Base-by-base conservation (phyloP, 257 asterid species). In the Solanum acaule region DNA sequence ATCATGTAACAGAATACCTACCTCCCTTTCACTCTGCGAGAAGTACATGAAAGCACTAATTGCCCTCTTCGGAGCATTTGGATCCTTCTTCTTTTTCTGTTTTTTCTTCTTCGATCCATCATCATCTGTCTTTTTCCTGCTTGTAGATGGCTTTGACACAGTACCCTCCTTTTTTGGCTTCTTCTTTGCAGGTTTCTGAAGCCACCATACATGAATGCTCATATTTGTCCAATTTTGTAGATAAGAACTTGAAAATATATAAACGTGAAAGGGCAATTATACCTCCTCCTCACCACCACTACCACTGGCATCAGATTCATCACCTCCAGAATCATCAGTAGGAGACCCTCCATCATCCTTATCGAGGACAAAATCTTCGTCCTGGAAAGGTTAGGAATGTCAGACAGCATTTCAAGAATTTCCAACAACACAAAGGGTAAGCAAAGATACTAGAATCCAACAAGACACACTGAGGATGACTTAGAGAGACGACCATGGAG, bases 1-100 rank as follows among this genome's bases (percentile, higher is more conserved):
- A 75, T 35, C 16, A 35, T 6, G 61, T 37, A 63, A 16, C 35
- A 35, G 63, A 27, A 25, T 20, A 40, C 95, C 25, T 88, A 97
- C 99, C 98, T 97, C 99, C 91, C 98, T 95, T 88, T 97, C 98
- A 38, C 92, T 22, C 89, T 93, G 93, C 14, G 98, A 96, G 93
- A 97, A 97, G 93, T 88, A 94, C 99, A 97, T 96, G 87, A 95
- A 97, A 89, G 98, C 96, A 88, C 94, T 95, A 29, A 93, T 89
- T 88, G 98, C 96, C 91, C 96, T 93, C 91, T 96, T 97, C 33
- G 99, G 98, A 72, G 99, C 99, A 90, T 96, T 97, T 61, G 99
- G 98, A 90, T 97, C 99, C 92, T 95, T 97, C 87, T 97, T 95
- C 96, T 94, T 95, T 92, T 95, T 96, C 59, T 73, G 95, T 88